Conservation (phyloP, 495 filamentous ascomycete genomes). For the Annulohypoxylon stygium region DNA sequence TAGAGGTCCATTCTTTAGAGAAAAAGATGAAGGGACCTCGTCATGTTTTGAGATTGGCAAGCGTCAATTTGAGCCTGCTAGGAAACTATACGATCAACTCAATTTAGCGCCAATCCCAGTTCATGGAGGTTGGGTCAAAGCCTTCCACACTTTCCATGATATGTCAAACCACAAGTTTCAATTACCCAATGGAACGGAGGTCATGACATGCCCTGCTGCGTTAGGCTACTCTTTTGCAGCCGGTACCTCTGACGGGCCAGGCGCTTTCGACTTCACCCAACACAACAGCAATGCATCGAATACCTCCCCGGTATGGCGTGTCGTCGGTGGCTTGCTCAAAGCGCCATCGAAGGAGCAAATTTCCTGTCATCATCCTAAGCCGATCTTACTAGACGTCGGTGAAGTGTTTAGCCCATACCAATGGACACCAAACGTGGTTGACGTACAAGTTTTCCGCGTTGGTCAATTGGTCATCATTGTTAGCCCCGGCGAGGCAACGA, state of each 20-base stretch:
- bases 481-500: constrained; percentile 90
- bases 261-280: constrained; percentile 94
- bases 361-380: constrained; percentile 85
- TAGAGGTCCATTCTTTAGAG: constrained; percentile 83
- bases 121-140: constrained; percentile 72
- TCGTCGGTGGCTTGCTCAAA: constrained; percentile 80
- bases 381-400: constrained; percentile 91
- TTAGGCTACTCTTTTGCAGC: constrained; percentile 95
- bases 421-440: constrained; percentile 94
- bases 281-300: constrained; percentile 78
- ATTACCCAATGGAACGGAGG: constrained; percentile 78
- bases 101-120: constrained; percentile 62
- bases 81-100: constrained; percentile 71
- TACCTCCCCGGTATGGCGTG: constrained; percentile 85
- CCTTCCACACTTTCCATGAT: constrained; percentile 81
- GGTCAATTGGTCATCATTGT: constrained; percentile 91
- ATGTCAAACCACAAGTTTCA: constrained; percentile 80
- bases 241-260: constrained; percentile 93
- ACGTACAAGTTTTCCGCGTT: constrained; percentile 88
- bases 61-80: constrained; percentile 78
- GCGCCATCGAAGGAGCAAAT: constrained; percentile 77
- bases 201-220: constrained; percentile 88
- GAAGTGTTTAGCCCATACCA: constrained; percentile 82
- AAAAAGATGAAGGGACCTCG: constrained; percentile 77
- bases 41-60: constrained; percentile 84